Conservation (phyloP, 2,329 filamentous ascomycete genomes). For the Ambrosiella cleistominuta region DNA sequence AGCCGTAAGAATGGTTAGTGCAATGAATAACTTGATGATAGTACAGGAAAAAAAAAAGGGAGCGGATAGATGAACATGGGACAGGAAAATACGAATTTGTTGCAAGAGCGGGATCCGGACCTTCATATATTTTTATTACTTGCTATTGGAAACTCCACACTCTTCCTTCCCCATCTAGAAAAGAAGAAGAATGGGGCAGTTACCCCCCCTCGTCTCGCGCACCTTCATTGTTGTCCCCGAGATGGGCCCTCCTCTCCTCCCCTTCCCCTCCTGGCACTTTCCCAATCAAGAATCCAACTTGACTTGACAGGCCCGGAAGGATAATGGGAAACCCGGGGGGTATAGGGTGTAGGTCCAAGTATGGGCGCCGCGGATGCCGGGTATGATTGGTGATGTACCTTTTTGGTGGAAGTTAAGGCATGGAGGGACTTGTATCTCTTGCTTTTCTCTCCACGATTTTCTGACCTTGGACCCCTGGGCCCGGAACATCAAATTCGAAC, state of each 20-base stretch:
- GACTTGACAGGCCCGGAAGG: not conserved
- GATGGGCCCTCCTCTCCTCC: not conserved
- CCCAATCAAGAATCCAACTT: not conserved
- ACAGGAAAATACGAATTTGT: not conserved
- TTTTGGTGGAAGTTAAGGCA: too few relatives aligned
- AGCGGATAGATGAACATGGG: not conserved
- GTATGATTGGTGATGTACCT: too few relatives aligned
- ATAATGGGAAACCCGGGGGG: too few relatives aligned
- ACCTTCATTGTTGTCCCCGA: not conserved
- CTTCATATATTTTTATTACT: conserved; percentile 1
- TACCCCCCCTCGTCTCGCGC: not conserved
- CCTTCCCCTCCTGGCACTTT: not conserved
- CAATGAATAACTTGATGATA: not conserved
- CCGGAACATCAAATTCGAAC: not conserved
- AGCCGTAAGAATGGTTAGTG: not conserved
- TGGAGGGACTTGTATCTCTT: too few relatives aligned
- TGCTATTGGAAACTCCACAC: not conserved
- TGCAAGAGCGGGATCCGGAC: not conserved
- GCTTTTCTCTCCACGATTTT: not conserved
- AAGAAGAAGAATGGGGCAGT: not conserved
- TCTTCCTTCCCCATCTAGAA: not conserved
- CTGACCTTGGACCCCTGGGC: not conserved
- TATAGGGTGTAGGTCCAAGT: too few relatives aligned
- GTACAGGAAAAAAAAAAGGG: not conserved
- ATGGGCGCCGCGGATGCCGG: too few relatives aligned